phyloP scores from a whole-genome alignment of 345 rosid genomes.

The Citrus cavaleriei region DNA sequence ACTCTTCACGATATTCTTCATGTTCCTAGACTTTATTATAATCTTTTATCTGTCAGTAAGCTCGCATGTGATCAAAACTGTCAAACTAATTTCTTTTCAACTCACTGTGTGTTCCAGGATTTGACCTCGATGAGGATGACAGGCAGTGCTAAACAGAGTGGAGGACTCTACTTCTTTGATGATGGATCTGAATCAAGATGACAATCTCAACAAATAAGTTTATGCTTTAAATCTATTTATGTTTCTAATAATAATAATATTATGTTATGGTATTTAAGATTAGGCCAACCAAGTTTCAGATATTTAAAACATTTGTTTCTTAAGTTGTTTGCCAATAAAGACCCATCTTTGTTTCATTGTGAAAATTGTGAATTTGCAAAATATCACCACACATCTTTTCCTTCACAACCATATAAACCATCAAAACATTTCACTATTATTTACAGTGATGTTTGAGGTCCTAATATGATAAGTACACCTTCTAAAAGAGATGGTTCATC shows the following conservation, averaged over 20 bases:
- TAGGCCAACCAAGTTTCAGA: too few species aligned
- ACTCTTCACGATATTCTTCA: not conserved
- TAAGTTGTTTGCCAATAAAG: too few species aligned
- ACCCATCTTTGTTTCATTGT: too few species aligned
- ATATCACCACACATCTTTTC: too few species aligned
- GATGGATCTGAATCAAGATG: too few species aligned
- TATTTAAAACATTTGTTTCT: too few species aligned
- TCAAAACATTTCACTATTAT: too few species aligned
- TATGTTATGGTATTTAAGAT: not conserved
- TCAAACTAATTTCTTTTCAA: not conserved
- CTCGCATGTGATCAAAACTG: not conserved
- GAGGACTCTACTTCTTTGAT: not conserved
- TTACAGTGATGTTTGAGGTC: too few species aligned
- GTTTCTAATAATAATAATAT: not conserved
- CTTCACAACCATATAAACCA: too few species aligned
- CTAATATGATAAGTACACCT: too few species aligned
- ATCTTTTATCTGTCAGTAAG: not conserved
- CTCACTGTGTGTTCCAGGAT: not conserved
- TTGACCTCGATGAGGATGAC: not conserved
- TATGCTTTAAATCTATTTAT: not conserved
- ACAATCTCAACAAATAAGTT: not conserved
- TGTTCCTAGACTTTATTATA: not conserved
- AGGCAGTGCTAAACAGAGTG: not conserved
- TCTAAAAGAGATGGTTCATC: too few species aligned
- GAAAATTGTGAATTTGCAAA: too few species aligned